A percentile compares a stretch with the other conserved stretches of the same genome.
phyloP scores from a whole-genome alignment of 2,329 filamentous ascomycete species.

The Claviceps sp. region DNA sequence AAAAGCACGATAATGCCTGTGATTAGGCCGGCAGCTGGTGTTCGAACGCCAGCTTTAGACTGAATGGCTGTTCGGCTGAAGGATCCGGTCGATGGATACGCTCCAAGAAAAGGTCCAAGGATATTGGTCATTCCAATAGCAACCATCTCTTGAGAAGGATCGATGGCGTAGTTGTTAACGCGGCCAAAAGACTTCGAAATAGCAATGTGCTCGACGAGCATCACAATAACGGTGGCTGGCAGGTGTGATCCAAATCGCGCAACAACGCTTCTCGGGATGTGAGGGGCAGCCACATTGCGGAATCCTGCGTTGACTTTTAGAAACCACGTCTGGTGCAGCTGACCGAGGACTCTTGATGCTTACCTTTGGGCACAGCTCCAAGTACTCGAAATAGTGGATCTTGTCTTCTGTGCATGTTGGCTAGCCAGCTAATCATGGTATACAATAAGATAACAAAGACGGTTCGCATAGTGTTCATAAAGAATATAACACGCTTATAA shows the following conservation, averaged over 20 bases:
- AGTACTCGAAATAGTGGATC: conserved; percentile 63
- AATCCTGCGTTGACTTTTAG: conserved; percentile 41
- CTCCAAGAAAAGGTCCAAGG: conserved; percentile 81
- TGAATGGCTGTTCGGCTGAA: conserved; percentile 96
- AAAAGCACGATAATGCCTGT: conserved; percentile 76
- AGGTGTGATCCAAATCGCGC: conserved; percentile 56
- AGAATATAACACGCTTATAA: conserved; percentile 69
- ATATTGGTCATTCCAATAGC: conserved; percentile 87
- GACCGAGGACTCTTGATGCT: neutral
- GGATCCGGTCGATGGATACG: conserved; percentile 84
- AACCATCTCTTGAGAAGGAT: conserved; percentile 91
- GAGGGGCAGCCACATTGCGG: conserved; percentile 61
- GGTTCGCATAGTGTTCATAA: conserved; percentile 78
- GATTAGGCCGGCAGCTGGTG: conserved; percentile 79
- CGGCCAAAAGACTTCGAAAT: conserved; percentile 95
- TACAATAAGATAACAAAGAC: conserved; percentile 87
- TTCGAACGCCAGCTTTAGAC: conserved; percentile 88
- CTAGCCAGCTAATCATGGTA: conserved; percentile 77
- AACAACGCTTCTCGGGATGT: conserved; percentile 52
- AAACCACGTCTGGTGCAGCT: neutral
- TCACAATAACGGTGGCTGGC: conserved; percentile 80
- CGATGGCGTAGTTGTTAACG: conserved; percentile 90
- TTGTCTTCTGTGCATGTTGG: conserved; percentile 54
- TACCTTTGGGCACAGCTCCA: conserved; percentile 58
- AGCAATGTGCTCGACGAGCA: conserved; percentile 91